Base-by-base conservation (phyloP, 805 yeast species). In the Blastobotrys parvus region DNA sequence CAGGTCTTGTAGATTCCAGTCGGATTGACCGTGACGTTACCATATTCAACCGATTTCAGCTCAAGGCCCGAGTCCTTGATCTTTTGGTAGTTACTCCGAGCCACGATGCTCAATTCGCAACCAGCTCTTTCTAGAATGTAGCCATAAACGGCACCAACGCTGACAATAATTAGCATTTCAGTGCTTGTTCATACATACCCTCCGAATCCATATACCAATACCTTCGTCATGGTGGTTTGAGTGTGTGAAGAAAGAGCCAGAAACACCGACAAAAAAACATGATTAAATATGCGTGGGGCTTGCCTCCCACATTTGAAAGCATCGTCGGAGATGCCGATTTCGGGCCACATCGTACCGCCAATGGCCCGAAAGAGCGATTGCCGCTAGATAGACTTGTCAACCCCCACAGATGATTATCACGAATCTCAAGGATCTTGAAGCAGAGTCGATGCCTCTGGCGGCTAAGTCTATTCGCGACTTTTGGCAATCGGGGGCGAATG, bases 401-500 rank as follows among this genome's bases (percentile, higher is more conserved):
- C 4, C 37, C 10, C 4, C 11, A n/a, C 18, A 15, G 13, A 36
- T 15, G 31, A 22, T 23, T 7, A n/a, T 36, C 16, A 36, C 25
- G 15, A 13, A 15, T 10, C 30, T 36, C 10, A 35, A 31, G 35
- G 52, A 50, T 23, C 43, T 50, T 19, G 51, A 49, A 42, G 41
- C 31, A 5, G 39, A 31, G 6, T 43, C 54, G 10, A 31, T 38
- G 41, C 43, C 46, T n/a, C 41, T 39, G 35, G 40, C 48, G 16
- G 50, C 46, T 2, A 46, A 46, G 21, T 15, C 15, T 13, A 15
- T 32, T 13, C 43, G 43, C 10, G 61, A 55, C 37, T 57, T 55
- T 44, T 57, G 61, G 61, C 45, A 54, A 15, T 42, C 50, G 15
- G 62, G 63, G 1, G 57, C 61, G 22, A 56, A 55, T 39, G 59